phyloP scores from a whole-genome alignment of 2,329 filamentous ascomycete species.

The Fusarium austroafricanum region DNA sequence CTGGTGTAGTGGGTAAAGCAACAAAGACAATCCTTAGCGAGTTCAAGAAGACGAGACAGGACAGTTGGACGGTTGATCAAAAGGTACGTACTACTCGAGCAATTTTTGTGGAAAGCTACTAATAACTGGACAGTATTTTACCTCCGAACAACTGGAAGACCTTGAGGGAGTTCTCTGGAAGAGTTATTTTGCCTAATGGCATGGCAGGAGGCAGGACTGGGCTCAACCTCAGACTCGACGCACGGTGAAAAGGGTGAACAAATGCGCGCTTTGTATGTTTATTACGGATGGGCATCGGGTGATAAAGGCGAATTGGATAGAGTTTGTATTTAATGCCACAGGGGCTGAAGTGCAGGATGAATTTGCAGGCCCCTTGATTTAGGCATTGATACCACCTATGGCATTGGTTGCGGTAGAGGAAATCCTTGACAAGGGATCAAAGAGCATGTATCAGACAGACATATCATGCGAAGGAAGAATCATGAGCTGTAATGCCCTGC shows the following conservation, averaged over 20 bases:
- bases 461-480: neutral
- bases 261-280: conserved; percentile 25
- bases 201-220: conserved; percentile 2
- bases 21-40: conserved; percentile 94
- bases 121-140: conserved; percentile 74
- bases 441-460: neutral
- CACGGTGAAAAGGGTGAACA: neutral
- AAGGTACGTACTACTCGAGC: conserved; percentile 73
- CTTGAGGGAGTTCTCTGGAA: conserved; percentile 98
- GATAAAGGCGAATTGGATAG: conserved; percentile 30
- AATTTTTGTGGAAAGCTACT: conserved; percentile 33
- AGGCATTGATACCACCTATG: conserved; percentile 1
- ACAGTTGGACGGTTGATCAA: conserved; percentile 97
- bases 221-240: conserved; percentile 20
- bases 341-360: conserved; percentile 16
- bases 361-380: neutral
- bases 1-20: conserved; percentile 93
- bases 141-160: conserved; percentile 91
- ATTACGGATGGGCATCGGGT: conserved; percentile 13
- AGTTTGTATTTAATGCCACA: conserved; percentile 39
- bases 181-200: conserved; percentile 89
- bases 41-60: conserved; percentile 99
- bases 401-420: neutral
- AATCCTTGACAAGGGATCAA: neutral
- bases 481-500: neutral